Percentiles rank a stretch among this genome's conserved stretches.
phyloP scores from a whole-genome alignment of 306 rosid genomes.

The Amphicarpaea edgeworthii region DNA sequence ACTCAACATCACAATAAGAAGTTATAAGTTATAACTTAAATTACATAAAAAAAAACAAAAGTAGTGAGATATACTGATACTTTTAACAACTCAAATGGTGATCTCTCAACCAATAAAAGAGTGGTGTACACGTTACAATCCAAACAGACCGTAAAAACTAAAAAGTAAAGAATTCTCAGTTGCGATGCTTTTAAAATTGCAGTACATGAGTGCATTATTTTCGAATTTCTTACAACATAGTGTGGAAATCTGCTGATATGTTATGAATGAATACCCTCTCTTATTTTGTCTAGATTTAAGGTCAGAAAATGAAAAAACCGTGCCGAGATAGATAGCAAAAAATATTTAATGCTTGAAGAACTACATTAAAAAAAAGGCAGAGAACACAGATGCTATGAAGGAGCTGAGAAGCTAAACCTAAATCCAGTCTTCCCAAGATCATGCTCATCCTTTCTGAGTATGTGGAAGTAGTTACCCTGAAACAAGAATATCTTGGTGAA shows the following conservation, averaged over 20 bases:
- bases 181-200: conserved; percentile 26
- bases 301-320: conserved; percentile 21
- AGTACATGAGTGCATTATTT: conserved; percentile 1
- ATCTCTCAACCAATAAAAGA: background rate
- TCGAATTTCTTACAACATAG: background rate
- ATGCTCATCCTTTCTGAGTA: conserved; percentile 71
- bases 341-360: conserved; percentile 5
- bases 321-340: conserved; percentile 1
- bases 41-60: too few relatives aligned
- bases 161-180: background rate
- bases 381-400: conserved; percentile 52
- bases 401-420: conserved; percentile 84
- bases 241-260: conserved; percentile 26
- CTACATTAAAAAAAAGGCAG: background rate
- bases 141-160: background rate
- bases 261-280: conserved; percentile 7
- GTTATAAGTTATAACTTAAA: too few relatives aligned
- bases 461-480: conserved; percentile 79
- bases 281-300: conserved; percentile 34
- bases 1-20: too few relatives aligned
- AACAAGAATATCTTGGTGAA: conserved; percentile 43
- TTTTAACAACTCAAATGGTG: background rate
- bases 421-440: conserved; percentile 88
- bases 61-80: too few relatives aligned
- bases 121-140: background rate